A percentile compares a stretch with the other conserved stretches of the same genome.
Evolutionary conservation across 148 eudicot species (phyloP).

Genomic region (Nepenthes gracilis): DNA sequence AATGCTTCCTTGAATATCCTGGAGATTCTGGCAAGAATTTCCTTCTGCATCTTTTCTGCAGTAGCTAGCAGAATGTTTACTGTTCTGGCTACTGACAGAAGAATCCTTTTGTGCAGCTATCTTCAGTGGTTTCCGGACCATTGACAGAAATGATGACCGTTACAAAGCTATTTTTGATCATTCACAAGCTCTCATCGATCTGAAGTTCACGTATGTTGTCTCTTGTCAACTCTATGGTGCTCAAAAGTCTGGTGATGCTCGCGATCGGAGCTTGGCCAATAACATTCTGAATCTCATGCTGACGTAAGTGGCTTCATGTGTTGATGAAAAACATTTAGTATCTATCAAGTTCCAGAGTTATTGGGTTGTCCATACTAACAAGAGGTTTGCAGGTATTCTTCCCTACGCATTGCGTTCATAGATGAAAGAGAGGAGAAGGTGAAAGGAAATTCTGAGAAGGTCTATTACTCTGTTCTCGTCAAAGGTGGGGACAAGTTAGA

Average conservation of each 20-base stretch:
- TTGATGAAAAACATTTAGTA: background rate
- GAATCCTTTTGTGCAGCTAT: slow-evolving; percentile 41
- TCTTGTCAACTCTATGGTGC: slow-evolving; percentile 96
- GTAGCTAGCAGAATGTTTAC: background rate
- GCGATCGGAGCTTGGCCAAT: slow-evolving; percentile 61
- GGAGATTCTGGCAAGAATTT: slow-evolving; percentile 45
- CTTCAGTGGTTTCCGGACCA: slow-evolving; percentile 71
- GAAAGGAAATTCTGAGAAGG: slow-evolving; percentile 48
- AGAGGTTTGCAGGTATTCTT: slow-evolving; percentile 62
- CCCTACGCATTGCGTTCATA: slow-evolving; percentile 90
- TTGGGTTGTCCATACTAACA: background rate
- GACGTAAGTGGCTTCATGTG: slow-evolving; percentile 31
- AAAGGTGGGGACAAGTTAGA: slow-evolving; percentile 90
- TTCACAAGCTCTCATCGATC: slow-evolving; percentile 77
- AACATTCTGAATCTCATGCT: slow-evolving; percentile 88
- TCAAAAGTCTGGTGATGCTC: slow-evolving; percentile 65
- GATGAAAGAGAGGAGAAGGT: slow-evolving; percentile 81
- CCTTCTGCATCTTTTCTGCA: background rate
- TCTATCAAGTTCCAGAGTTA: background rate
- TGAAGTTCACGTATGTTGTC: slow-evolving; percentile 95
- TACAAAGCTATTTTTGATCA: slow-evolving; percentile 35
- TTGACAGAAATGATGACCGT: slow-evolving; percentile 34
- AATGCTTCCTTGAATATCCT: slow-evolving; percentile 80
- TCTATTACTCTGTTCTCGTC: slow-evolving; percentile 91
- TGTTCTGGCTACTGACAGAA: background rate